phyloP scores from a whole-genome alignment of 1,284 basidiomycete genomes.

The Phaffia rhodozyma region DNA sequence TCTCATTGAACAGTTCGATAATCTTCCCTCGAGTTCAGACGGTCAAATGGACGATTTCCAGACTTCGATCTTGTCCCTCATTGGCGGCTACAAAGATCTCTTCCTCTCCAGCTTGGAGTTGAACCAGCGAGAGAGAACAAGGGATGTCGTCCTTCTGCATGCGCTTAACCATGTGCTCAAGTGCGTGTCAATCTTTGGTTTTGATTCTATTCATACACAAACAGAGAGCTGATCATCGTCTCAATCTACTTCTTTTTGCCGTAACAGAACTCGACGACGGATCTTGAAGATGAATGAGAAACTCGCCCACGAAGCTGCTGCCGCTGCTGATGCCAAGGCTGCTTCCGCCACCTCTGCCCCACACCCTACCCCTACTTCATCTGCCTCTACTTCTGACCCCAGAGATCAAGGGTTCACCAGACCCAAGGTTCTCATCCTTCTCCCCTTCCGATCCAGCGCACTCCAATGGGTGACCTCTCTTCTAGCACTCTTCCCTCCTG shows the following conservation, averaged over 20 bases:
- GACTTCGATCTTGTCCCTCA: conserved; percentile 45
- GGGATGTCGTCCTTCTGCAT: conserved; percentile 44
- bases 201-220: neutral
- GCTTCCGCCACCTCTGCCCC: too few species aligned
- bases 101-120: conserved; percentile 53
- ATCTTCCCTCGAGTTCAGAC: conserved; percentile 36
- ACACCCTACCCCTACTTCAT: conserved; percentile 13
- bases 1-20: conserved; percentile 45
- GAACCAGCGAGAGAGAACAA: conserved; percentile 6
- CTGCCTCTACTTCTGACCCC: conserved; percentile 52
- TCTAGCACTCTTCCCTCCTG: conserved; percentile 53
- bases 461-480: conserved; percentile 62
- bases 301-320: conserved; percentile 50
- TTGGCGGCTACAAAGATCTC: conserved; percentile 52
- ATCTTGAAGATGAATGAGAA: conserved; percentile 93
- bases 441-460: conserved; percentile 84
- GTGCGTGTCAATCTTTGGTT: conserved; percentile 38
- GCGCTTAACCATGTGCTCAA: conserved; percentile 73
- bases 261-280: conserved; percentile 66
- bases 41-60: conserved; percentile 50
- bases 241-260: conserved; percentile 18
- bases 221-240: neutral
- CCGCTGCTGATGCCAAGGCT: conserved; percentile 33
- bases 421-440: conserved; percentile 79
- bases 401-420: conserved; percentile 97